A percentile compares a stretch with the other conserved stretches of the same genome.
Conservation (phyloP, 106 monocot genomes). For the Dendrobium huoshanense region DNA sequence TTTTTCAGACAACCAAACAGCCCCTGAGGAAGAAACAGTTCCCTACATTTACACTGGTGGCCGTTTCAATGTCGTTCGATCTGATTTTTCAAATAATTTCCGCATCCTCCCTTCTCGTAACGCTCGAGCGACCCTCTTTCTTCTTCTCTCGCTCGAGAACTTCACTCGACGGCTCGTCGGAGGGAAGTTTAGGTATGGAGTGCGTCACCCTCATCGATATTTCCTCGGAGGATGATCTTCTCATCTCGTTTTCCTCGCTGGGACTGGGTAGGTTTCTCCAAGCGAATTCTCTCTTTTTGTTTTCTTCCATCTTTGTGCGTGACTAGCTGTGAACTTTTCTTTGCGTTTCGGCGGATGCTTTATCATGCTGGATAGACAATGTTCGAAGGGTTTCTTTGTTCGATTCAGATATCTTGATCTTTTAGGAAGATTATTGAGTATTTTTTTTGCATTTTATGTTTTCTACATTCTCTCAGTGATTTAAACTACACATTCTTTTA, state of each 20-base stretch:
- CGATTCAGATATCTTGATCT: neutral
- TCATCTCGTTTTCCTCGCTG: slow-evolving; percentile 18
- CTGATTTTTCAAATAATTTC: neutral
- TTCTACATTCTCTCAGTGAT: neutral
- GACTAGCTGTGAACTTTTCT: neutral
- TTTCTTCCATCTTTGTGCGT: neutral
- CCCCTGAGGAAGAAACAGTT: too few species aligned
- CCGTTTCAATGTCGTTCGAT: neutral
- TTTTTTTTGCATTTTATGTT: neutral
- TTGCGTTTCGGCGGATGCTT: neutral
- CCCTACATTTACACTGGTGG: too few species aligned
- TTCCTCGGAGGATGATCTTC: slow-evolving; percentile 43
- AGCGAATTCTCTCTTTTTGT: neutral
- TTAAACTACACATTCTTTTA: neutral
- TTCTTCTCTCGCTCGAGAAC: neutral
- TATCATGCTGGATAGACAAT: neutral
- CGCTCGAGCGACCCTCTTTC: neutral
- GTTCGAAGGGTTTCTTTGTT: neutral
- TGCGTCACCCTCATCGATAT: slow-evolving; percentile 51
- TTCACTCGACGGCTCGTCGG: neutral
- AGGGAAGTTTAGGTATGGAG: slow-evolving; percentile 27
- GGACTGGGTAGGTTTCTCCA: neutral
- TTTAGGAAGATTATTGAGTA: neutral
- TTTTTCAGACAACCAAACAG: too few species aligned
- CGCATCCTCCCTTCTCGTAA: neutral